Evolutionary conservation across 2,329 filamentous ascomycete genomes (phyloP), one percentile per base, ranked within the genome.

Genomic region (Exserohilum turcica): DNA sequence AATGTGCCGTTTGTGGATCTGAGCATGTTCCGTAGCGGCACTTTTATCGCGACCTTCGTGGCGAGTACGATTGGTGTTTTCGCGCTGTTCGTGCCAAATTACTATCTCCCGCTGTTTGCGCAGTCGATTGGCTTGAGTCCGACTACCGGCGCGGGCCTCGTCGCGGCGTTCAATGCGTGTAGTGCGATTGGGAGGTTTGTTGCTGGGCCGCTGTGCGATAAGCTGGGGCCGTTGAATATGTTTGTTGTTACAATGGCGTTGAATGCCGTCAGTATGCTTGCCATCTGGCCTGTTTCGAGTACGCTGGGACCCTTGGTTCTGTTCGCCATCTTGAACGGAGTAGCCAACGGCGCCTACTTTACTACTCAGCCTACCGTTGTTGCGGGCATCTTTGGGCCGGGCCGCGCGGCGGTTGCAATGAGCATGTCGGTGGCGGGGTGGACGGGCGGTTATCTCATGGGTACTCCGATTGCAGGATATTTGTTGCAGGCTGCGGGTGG

Each of bases 221-320:
- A 60, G 21, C 54, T 72, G 16, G 71, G 71, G 0, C 64, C 68
- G 13, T 56, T 70, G n/a, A 73, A 73, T 37, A 73, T 60, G 44
- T 64, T 72, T 27, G 58, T 69, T 9, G 52, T 69, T 31, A 61
- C 64, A 2, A 68, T 66, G 61, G 24, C 60, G 0, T 27, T 70
- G 27, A 67, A 72, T 31, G 64, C 65, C 0, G 43, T 57, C 2
- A 66, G 60, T 24, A 71, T 72, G 67, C 48, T 71, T 5, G 68
- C 66, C 0, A 70, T 71, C 10, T 71, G 68, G 69, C 66, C 67
- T 6, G 62, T 69, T 0, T 68, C 65, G 0, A 61, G 60, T 8
- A 61, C 65, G 0, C 18, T 70, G 13, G 63, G 55, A 1, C 65
- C 69, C 1, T 57, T 71, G 12, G 44, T 70, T 8, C 9, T 69